Percentiles rank a stretch among this genome's conserved stretches.
phyloP scores from a whole-genome alignment of 306 rosid genomes.

The peach (Prunus persica) region DNA sequence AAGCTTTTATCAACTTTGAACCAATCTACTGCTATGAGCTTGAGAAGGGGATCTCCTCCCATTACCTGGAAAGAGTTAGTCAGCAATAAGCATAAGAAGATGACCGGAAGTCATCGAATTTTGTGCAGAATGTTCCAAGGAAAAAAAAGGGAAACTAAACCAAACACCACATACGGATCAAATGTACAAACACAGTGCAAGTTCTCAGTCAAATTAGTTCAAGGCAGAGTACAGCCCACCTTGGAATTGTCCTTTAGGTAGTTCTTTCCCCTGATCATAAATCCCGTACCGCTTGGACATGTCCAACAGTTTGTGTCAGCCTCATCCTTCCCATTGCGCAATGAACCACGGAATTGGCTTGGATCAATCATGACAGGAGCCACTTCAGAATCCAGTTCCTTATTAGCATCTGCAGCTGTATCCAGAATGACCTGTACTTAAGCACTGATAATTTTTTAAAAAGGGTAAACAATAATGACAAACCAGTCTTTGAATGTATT shows the following conservation, averaged over 20 bases:
- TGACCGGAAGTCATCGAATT: neutral
- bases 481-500: neutral
- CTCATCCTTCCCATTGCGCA: slow-evolving; percentile 50
- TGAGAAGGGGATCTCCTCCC: slow-evolving; percentile 93
- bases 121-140: neutral
- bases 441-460: neutral
- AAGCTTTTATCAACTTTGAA: slow-evolving; percentile 54
- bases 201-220: neutral
- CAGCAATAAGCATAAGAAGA: slow-evolving; percentile 1
- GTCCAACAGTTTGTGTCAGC: slow-evolving; percentile 83
- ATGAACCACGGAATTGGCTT: slow-evolving; percentile 49
- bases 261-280: slow-evolving; percentile 90
- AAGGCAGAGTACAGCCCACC: slow-evolving; percentile 37
- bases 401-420: slow-evolving; percentile 50
- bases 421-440: slow-evolving; percentile 15
- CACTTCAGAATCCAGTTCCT: slow-evolving; percentile 52
- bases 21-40: slow-evolving; percentile 85
- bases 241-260: slow-evolving; percentile 81
- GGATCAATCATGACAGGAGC: slow-evolving; percentile 47
- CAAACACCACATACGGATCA: neutral
- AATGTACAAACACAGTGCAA: neutral
- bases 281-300: slow-evolving; percentile 66
- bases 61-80: slow-evolving; percentile 43
- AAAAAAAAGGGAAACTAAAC: neutral
- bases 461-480: neutral